phyloP scores from a whole-genome alignment of 495 filamentous ascomycete species.

The Parachaetomium inaequale region DNA sequence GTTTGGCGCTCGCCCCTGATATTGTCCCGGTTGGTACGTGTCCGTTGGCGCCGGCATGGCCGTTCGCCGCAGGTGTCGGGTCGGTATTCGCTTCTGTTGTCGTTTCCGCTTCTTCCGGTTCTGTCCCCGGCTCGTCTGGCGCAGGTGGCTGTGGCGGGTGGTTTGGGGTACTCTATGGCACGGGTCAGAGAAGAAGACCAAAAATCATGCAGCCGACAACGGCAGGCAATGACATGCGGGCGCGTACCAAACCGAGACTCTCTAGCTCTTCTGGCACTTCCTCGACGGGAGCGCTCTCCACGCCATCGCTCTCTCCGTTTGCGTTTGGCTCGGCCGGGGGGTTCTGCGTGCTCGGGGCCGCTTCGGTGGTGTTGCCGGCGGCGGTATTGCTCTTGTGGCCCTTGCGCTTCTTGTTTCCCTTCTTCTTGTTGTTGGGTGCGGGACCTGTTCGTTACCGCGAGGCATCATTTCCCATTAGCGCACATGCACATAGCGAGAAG shows the following conservation, averaged over 20 bases:
- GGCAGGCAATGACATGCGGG: background rate
- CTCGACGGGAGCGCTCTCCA: conserved; percentile 32
- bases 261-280: conserved; percentile 32
- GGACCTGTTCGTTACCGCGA: conserved; percentile 15
- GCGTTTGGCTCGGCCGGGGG: background rate
- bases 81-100: background rate
- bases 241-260: conserved; percentile 26
- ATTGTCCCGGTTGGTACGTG: conserved; percentile 21
- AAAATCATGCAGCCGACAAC: background rate
- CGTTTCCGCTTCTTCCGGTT: conserved; percentile 7
- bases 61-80: conserved; percentile 21
- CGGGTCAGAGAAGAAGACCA: background rate
- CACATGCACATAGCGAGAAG: conserved; percentile 18
- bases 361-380: conserved; percentile 21
- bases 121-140: conserved; percentile 1
- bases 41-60: conserved; percentile 35
- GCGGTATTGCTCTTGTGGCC: conserved; percentile 55
- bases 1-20: conserved; percentile 35
- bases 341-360: background rate
- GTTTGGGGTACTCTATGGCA: conserved; percentile 4
- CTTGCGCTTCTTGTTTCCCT: conserved; percentile 58
- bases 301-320: conserved; percentile 36
- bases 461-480: conserved; percentile 26
- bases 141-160: conserved; percentile 1
- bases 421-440: conserved; percentile 19